Evolutionary conservation across 2,329 filamentous ascomycete species (phyloP).

Genomic region (Fusarium buharicum): DNA sequence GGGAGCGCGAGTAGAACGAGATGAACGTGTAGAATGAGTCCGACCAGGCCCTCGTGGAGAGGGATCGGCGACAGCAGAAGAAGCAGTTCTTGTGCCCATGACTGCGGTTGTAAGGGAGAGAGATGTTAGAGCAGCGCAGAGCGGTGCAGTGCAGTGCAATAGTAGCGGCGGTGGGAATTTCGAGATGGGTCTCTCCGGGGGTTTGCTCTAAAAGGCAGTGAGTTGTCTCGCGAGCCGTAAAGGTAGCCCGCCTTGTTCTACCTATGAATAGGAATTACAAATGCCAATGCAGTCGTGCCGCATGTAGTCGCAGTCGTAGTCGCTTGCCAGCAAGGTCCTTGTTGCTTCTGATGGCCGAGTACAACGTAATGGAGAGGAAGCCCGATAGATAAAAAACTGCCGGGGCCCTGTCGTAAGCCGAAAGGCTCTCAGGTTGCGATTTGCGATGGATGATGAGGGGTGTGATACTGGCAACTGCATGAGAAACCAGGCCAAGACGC

Average conservation of each 20-base stretch:
- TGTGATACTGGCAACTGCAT: conserved; percentile 28
- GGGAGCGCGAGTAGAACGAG: conserved; percentile 42
- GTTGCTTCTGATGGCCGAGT: conserved; percentile 14
- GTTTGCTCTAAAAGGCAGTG: conserved; percentile 33
- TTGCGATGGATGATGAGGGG: conserved; percentile 25
- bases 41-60: conserved; percentile 48
- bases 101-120: conserved; percentile 19
- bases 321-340: conserved; percentile 12
- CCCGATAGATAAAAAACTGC: conserved; percentile 14
- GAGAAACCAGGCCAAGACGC: conserved; percentile 10
- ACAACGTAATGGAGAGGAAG: conserved; percentile 11
- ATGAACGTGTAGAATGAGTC: conserved; percentile 51
- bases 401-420: conserved; percentile 12
- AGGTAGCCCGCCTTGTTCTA: background rate
- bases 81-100: conserved; percentile 44
- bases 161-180: background rate
- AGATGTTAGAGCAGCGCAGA: conserved; percentile 16
- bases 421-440: conserved; percentile 18
- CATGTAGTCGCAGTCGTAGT: conserved; percentile 7
- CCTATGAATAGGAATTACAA: conserved; percentile 18
- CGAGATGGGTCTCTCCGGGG: conserved; percentile 28
- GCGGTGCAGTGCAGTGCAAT: conserved; percentile 2
- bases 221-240: conserved; percentile 23
- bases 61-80: conserved; percentile 38
- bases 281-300: conserved; percentile 23